Evolutionary conservation across 2,329 filamentous ascomycete species (phyloP).

Genomic region (Dactylonectria estremocensis): DNA sequence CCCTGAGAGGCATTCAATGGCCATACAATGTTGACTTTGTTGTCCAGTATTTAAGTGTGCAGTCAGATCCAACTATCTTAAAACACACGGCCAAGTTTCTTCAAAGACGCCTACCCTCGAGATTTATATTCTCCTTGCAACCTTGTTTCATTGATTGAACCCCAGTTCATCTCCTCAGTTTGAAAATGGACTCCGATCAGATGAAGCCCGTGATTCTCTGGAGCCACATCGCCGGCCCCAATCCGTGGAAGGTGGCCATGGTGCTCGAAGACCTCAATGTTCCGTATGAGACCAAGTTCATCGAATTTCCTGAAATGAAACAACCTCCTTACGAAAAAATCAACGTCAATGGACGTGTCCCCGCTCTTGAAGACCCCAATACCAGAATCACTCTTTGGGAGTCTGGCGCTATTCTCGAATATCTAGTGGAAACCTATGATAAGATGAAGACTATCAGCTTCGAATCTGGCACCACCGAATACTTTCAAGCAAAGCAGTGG

Average conservation of each 20-base stretch:
- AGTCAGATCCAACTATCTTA: too few species aligned
- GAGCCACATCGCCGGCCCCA: neutral
- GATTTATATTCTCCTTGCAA: too few species aligned
- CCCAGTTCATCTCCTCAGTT: too few species aligned
- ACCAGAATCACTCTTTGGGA: conserved; percentile 45
- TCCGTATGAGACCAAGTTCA: neutral
- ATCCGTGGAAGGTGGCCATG: neutral
- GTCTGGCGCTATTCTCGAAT: conserved; percentile 51
- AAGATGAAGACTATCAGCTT: conserved; percentile 23
- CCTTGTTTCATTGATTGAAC: too few species aligned
- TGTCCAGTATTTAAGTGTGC: too few species aligned
- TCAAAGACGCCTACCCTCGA: too few species aligned
- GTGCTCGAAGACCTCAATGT: neutral
- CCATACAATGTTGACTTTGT: too few species aligned
- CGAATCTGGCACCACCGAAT: neutral
- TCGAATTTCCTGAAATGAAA: neutral
- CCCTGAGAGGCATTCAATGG: too few species aligned
- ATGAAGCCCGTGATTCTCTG: neutral
- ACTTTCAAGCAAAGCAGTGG: neutral
- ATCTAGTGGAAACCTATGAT: conserved; percentile 51
- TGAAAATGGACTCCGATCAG: neutral
- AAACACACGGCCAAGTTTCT: too few species aligned
- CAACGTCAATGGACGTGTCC: conserved; percentile 56
- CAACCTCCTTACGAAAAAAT: conserved; percentile 29
- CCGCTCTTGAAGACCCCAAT: conserved; percentile 55